Evolutionary conservation across 169 alveolate species (phyloP), one percentile per base, ranked within the genome.

Genomic region (Cryptosporidium sp.): DNA sequence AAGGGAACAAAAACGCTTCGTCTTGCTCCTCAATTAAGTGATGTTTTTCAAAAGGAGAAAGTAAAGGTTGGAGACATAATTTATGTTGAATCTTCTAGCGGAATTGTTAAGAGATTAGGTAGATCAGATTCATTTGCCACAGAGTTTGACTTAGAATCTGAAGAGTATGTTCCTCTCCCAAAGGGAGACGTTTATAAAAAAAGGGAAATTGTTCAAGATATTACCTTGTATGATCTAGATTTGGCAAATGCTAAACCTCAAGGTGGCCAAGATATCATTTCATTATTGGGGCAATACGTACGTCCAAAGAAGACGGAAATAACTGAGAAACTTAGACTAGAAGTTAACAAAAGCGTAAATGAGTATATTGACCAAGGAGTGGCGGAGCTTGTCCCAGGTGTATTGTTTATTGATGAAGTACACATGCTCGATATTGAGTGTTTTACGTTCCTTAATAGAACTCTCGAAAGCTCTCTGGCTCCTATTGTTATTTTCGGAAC

Each of bases 321-420:
- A 62, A 99, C 99, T 10, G 99, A 99, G 73, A 98, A 98, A 91
- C 96, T 99, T 85, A 94, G 99, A 91, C 93, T 94, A 58, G 99
- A 99, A 93, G 98, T 99, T 65, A 98, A 99, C 94, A 98, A 98
- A 94, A 99, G 98, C 9, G 99, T 99, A 44, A 98, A 97, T 94
- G 97, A 97, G 92, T 98, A 97, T 92, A 96, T 97, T 42, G 99
- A 98, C 86, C 95, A 96, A 89, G 99, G 99, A 26, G 95, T 98
- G 29, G 99, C 99, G 16, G 99, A 99, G 93, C 95, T 98, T 53
- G 99, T 98, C 23, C 99, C 99, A 16, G 99, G 99, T 4, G 99
- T 99, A 61, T 91, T 99, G 68, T 99, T 98, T 91, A 98, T 99
- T 67, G 99, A 99, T 94, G 99, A 99, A 96, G 99, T 96, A 21